These are phyloP conservation scores for Fusarium sp. DNA, from an alignment of 2,329 filamentous ascomycete genomes.

Conservation along the genomic window DNA sequence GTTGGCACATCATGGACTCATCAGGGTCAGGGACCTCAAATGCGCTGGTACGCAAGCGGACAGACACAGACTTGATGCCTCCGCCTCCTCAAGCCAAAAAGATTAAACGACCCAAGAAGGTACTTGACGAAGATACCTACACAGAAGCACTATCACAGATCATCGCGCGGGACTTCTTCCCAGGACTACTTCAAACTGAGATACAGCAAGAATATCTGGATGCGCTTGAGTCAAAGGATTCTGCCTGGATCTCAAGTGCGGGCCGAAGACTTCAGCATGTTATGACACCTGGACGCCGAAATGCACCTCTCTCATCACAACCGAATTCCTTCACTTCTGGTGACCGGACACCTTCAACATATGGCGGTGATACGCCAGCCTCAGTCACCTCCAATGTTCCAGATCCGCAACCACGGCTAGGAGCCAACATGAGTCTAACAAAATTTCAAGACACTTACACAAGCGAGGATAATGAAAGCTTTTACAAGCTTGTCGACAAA, in stretches of 20 bases:
- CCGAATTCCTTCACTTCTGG: slow-evolving; percentile 43
- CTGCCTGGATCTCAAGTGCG: slow-evolving; percentile 86
- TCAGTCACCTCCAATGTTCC: slow-evolving; percentile 58
- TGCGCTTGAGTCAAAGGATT: slow-evolving; percentile 86
- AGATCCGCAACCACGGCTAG: slow-evolving; percentile 61
- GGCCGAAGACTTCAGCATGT: slow-evolving; percentile 76
- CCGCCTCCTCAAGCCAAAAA: slow-evolving; percentile 86
- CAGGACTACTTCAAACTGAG: slow-evolving; percentile 85
- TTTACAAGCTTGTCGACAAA: slow-evolving; percentile 89
- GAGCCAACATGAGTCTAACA: slow-evolving; percentile 82
- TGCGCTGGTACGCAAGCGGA: slow-evolving; percentile 73
- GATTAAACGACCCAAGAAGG: slow-evolving; percentile 87
- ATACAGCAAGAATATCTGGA: slow-evolving; percentile 92
- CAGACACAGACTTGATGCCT: slow-evolving; percentile 80
- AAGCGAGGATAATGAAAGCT: slow-evolving; percentile 97
- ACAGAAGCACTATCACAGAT: slow-evolving; percentile 91
- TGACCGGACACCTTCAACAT: slow-evolving; percentile 70
- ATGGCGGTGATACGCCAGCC: slow-evolving; percentile 77
- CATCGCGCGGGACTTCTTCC: slow-evolving; percentile 96
- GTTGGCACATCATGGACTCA: slow-evolving; percentile 49
- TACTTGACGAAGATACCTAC: slow-evolving; percentile 94
- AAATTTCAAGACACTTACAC: slow-evolving; percentile 94
- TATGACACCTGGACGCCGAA: slow-evolving; percentile 77
- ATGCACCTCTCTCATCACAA: slow-evolving; percentile 33
- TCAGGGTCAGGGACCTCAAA: slow-evolving; percentile 52